A percentile compares a stretch with the other conserved stretches of the same genome.
Evolutionary conservation across 2,329 filamentous ascomycete genomes (phyloP).

Genomic region (Teratosphaeria pseudoeucalypti): DNA sequence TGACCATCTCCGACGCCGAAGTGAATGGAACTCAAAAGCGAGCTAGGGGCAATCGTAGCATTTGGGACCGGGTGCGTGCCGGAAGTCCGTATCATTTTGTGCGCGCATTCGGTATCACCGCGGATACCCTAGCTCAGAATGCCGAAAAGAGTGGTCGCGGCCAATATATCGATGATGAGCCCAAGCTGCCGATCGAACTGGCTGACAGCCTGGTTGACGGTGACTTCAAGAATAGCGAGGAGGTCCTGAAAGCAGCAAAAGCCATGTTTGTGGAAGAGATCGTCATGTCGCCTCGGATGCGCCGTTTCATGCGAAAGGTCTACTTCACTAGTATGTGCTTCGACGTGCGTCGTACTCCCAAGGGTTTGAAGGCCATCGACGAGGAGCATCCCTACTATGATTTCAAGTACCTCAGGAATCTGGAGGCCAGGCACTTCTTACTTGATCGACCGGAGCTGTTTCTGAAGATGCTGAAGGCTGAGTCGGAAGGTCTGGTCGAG

Average conservation of each 20-base stretch:
- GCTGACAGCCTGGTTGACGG: constrained; percentile 67
- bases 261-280: constrained; percentile 88
- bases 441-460: constrained; percentile 79
- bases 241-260: constrained; percentile 69
- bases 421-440: constrained; percentile 58
- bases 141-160: constrained; percentile 67
- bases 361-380: constrained; percentile 85
- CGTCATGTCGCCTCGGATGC: constrained; percentile 75
- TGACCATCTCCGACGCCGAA: constrained; percentile 53
- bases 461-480: constrained; percentile 93
- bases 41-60: constrained; percentile 68
- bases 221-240: constrained; percentile 64
- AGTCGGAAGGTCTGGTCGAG: constrained; percentile 84
- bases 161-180: constrained; percentile 74
- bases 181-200: constrained; percentile 70
- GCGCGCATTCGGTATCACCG: constrained; percentile 77
- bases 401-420: constrained; percentile 89
- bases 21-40: constrained; percentile 62
- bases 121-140: constrained; percentile 82
- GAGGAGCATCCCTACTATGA: constrained; percentile 95
- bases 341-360: constrained; percentile 84
- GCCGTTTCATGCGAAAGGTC: constrained; percentile 70
- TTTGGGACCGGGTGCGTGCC: constrained; percentile 76
- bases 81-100: constrained; percentile 74
- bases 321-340: constrained; percentile 79